Evolutionary conservation across 805 yeast species (phyloP).

Genomic region (Pichia paraexigua): DNA sequence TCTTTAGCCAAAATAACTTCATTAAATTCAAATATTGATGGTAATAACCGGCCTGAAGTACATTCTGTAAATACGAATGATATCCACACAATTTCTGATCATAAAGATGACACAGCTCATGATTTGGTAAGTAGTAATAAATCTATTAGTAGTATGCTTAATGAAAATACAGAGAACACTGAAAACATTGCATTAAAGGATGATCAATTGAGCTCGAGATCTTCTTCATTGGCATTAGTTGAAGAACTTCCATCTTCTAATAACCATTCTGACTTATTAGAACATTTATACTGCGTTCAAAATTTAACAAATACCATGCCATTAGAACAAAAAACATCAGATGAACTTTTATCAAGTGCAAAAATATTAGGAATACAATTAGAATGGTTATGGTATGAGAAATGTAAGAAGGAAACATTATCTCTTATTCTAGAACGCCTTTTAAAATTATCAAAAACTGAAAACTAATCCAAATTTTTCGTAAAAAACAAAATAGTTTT

Average conservation of each 20-base stretch:
- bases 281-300: constrained; percentile 28
- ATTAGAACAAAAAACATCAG: constrained; percentile 44
- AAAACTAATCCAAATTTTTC: not conserved
- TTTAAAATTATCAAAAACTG: not conserved
- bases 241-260: not conserved
- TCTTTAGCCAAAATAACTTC: not conserved
- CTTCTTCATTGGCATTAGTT: not conserved
- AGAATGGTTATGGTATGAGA: constrained; percentile 52
- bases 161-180: not conserved
- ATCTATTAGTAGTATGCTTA: not conserved
- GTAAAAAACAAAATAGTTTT: not conserved
- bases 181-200: not conserved
- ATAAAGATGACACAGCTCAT: not conserved
- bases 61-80: not conserved
- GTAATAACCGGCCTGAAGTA: too few relatives aligned
- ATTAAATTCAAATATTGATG: not conserved
- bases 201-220: not conserved
- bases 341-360: constrained; percentile 36
- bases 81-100: not conserved
- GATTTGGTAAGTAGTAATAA: too few relatives aligned
- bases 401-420: constrained; percentile 29
- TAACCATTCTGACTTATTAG: constrained; percentile 27
- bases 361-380: constrained; percentile 42
- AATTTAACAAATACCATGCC: constrained; percentile 47
- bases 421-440: constrained; percentile 12